Percentiles rank a stretch among this genome's conserved stretches.
Evolutionary conservation across 2,329 filamentous ascomycete species (phyloP).

Genomic region (Trematosphaeria pertusa): DNA sequence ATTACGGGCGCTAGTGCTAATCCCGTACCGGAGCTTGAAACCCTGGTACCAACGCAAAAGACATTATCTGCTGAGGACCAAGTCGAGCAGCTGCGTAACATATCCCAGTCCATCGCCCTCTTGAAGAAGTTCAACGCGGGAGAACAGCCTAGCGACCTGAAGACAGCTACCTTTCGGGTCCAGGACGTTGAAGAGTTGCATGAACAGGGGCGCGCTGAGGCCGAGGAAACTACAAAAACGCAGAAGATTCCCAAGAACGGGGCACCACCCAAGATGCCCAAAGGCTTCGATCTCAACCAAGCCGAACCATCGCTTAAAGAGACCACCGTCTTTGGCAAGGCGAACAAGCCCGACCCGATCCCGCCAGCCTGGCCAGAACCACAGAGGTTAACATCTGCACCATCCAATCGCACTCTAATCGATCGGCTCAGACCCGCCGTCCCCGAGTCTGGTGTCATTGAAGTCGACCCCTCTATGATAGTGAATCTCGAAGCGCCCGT

Average conservation of each 20-base stretch:
- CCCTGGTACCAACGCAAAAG: too few species aligned
- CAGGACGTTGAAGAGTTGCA: neutral
- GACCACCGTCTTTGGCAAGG: conserved; percentile 7
- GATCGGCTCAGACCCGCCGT: conserved; percentile 21
- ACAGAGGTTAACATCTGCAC: neutral
- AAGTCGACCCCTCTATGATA: conserved; percentile 28
- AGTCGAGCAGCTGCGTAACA: conserved; percentile 7
- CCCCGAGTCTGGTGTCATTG: conserved; percentile 10
- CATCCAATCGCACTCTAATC: conserved; percentile 2
- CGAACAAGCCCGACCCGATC: conserved; percentile 4
- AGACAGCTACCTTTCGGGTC: neutral
- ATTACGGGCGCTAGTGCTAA: neutral
- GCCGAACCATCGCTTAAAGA: neutral
- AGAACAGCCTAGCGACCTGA: neutral
- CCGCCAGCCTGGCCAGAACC: conserved; percentile 12
- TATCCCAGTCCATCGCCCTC: conserved; percentile 10
- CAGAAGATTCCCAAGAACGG: neutral
- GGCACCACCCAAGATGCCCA: neutral
- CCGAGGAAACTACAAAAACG: neutral
- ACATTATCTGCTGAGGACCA: neutral
- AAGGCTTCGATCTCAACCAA: too few species aligned
- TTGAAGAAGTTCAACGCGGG: conserved; percentile 5
- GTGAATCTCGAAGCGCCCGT: conserved; percentile 23
- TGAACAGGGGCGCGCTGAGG: neutral
- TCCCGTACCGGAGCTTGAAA: neutral